Evolutionary conservation across 352 stramenopile species (phyloP).

Genomic region (Peronospora farinosa): DNA sequence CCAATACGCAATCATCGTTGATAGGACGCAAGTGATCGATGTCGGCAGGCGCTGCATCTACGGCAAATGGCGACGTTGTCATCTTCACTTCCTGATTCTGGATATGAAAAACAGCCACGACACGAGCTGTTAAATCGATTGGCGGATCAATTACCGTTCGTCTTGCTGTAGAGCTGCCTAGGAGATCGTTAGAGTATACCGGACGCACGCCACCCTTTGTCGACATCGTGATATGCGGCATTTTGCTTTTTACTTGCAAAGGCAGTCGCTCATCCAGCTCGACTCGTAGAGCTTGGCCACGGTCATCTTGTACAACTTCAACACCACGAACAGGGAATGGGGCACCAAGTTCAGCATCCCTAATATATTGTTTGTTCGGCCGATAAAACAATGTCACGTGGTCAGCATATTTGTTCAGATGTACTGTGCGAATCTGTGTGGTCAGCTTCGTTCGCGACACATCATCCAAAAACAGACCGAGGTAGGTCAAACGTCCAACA

Average conservation of each 20-base stretch:
- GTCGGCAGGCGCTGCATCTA: background rate
- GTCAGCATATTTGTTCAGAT: slow-evolving; percentile 44
- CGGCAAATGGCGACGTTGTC: slow-evolving; percentile 30
- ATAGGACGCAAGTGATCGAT: background rate
- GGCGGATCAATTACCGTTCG: slow-evolving; percentile 21
- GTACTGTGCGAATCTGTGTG: slow-evolving; percentile 14
- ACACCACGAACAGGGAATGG: slow-evolving; percentile 28
- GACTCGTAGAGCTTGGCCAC: slow-evolving; percentile 46
- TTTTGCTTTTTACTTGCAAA: slow-evolving; percentile 44
- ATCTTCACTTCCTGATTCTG: slow-evolving; percentile 38
- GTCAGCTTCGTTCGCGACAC: slow-evolving; percentile 33
- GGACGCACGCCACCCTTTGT: slow-evolving; percentile 37
- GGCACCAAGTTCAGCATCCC: slow-evolving; percentile 39
- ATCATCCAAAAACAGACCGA: slow-evolving; percentile 50
- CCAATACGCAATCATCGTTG: background rate
- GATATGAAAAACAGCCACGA: slow-evolving; percentile 35
- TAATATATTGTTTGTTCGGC: slow-evolving; percentile 46
- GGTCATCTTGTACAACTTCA: slow-evolving; percentile 39
- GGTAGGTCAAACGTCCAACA: slow-evolving; percentile 37
- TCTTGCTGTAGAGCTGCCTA: slow-evolving; percentile 20
- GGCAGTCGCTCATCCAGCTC: slow-evolving; percentile 32
- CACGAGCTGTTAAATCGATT: slow-evolving; percentile 17
- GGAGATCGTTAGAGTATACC: slow-evolving; percentile 64
- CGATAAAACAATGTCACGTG: slow-evolving; percentile 66
- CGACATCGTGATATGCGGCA: slow-evolving; percentile 62